These are phyloP conservation scores for Apodospora peruviana DNA, from an alignment of 495 filamentous ascomycete species.

Conservation along the genomic window DNA sequence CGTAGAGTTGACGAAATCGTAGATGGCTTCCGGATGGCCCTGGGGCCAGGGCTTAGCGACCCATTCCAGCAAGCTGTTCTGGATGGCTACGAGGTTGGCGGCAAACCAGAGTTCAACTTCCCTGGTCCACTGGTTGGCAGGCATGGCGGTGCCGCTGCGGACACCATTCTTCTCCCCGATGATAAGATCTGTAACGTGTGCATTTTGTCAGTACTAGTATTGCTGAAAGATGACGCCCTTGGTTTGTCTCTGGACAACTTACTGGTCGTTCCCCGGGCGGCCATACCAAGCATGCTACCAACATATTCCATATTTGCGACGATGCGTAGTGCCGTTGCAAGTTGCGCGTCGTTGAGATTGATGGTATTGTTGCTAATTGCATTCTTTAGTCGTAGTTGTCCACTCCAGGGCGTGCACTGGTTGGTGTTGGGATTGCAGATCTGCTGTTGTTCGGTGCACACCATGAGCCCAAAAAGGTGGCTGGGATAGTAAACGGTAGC, in stretches of 20 bases:
- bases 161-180: neutral
- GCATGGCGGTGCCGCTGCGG: neutral
- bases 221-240: neutral
- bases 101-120: conserved; percentile 3
- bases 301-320: neutral
- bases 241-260: neutral
- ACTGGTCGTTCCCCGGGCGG: neutral
- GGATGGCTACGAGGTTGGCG: neutral
- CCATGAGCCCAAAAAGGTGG: neutral
- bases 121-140: neutral
- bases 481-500: conserved; percentile 1
- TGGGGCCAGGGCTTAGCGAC: conserved; percentile 1
- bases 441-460: conserved; percentile 1
- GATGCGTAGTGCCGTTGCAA: neutral
- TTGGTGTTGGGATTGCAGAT: conserved; percentile 1
- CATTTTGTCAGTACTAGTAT: neutral
- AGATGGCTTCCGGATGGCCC: neutral
- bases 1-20: neutral
- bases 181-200: neutral
- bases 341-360: neutral
- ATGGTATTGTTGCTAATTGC: neutral
- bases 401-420: conserved; percentile 1
- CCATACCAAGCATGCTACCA: neutral
- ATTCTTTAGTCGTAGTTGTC: neutral
- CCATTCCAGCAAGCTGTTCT: neutral